Percentiles rank a stretch among this genome's conserved stretches.
These are phyloP conservation scores for Fusarium sp. DNA, from an alignment of 2,329 filamentous ascomycete species.

Conservation along the genomic window DNA sequence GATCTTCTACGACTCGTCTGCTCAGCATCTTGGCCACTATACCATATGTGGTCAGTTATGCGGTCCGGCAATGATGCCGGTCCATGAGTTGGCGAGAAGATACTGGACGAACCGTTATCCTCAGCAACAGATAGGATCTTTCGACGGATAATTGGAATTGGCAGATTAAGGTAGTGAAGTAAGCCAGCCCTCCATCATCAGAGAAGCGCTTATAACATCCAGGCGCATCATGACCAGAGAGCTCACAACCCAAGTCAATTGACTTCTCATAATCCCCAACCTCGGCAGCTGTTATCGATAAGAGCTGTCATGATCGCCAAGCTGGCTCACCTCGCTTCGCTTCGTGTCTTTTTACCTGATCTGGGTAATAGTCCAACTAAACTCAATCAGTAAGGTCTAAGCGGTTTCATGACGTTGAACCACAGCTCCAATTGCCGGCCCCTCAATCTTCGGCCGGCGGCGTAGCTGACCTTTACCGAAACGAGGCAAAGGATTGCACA, in stretches of 20 bases:
- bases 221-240: background rate
- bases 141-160: background rate
- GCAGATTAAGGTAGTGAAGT: background rate
- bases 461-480: slow-evolving; percentile 22
- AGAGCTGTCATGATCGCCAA: slow-evolving; percentile 26
- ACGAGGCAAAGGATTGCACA: slow-evolving; percentile 30
- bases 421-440: slow-evolving; percentile 24
- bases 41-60: slow-evolving; percentile 7
- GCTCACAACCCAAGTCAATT: background rate
- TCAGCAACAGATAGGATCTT: background rate
- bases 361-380: background rate
- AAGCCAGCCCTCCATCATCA: background rate
- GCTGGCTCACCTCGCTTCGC: background rate
- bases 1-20: background rate
- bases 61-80: slow-evolving; percentile 18
- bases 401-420: slow-evolving; percentile 21
- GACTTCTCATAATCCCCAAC: background rate
- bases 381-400: slow-evolving; percentile 29
- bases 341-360: slow-evolving; percentile 10
- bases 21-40: slow-evolving; percentile 10
- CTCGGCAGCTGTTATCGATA: slow-evolving; percentile 25
- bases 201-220: background rate
- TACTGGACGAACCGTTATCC: background rate
- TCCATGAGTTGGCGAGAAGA: background rate
- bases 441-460: slow-evolving; percentile 8